phyloP scores from a whole-genome alignment of 108 stramenopile species.

The Cyclotella baltica region DNA sequence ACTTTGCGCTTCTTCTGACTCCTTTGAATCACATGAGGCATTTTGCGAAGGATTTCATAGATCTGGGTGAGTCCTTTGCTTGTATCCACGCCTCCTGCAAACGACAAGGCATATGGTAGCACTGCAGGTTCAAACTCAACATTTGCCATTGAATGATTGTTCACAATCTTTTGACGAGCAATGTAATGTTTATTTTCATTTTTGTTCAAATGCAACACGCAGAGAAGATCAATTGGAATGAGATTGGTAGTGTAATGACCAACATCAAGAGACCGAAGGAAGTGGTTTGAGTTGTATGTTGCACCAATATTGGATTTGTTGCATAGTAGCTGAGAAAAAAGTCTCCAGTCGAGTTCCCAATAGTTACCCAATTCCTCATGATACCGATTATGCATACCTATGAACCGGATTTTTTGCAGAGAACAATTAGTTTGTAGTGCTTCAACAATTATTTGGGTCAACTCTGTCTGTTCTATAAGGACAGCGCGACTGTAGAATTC shows the following conservation, averaged over 20 bases:
- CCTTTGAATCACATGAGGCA: neutral
- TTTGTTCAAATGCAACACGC: neutral
- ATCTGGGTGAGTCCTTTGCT: neutral
- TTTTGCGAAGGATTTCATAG: neutral
- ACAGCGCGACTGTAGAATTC: neutral
- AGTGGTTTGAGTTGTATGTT: neutral
- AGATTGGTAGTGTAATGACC: no score
- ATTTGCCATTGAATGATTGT: neutral
- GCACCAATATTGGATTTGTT: neutral
- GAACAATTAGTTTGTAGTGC: neutral
- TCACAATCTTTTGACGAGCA: neutral
- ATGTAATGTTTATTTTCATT: neutral
- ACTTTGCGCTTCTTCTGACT: neutral
- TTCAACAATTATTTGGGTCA: neutral
- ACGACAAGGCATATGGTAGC: neutral
- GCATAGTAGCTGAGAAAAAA: neutral
- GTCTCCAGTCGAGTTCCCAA: neutral
- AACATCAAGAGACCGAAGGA: neutral
- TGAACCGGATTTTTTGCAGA: neutral
- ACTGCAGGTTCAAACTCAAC: neutral
- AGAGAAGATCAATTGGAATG: neutral
- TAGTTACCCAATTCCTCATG: neutral
- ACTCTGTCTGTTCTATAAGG: neutral
- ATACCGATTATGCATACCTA: no score
- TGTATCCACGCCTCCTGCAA: neutral